A percentile compares a stretch with the other conserved stretches of the same genome.
Conservation (phyloP, 2,329 filamentous ascomycete species). For the Triangularia setosa region DNA sequence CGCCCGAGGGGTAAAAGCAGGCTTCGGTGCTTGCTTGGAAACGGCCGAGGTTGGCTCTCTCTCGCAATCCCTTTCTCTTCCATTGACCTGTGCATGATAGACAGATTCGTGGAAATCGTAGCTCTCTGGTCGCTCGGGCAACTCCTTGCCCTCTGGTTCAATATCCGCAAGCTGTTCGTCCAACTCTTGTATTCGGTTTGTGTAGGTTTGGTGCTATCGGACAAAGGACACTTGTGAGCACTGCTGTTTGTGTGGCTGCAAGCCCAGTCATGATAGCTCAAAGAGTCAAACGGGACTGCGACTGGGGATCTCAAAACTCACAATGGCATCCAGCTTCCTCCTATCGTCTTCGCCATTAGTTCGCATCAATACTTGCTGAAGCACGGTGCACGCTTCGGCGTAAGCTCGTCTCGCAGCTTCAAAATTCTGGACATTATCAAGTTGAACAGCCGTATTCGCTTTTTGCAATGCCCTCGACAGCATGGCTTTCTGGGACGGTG, state of each 20-base stretch:
- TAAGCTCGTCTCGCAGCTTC: slow-evolving; percentile 89
- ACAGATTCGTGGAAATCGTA: slow-evolving; percentile 44
- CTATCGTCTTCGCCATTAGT: slow-evolving; percentile 83
- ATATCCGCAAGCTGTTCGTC: slow-evolving; percentile 62
- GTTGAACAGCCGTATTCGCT: slow-evolving; percentile 88
- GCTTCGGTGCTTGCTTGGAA: slow-evolving; percentile 25
- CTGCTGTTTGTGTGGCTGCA: not conserved
- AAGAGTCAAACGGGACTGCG: not conserved
- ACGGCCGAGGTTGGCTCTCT: slow-evolving; percentile 23
- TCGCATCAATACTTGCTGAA: slow-evolving; percentile 82
- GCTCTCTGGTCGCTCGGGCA: slow-evolving; percentile 68
- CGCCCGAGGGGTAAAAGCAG: slow-evolving; percentile 19
- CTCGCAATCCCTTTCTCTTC: slow-evolving; percentile 35
- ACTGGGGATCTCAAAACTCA: slow-evolving; percentile 46
- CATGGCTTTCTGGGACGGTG: slow-evolving; percentile 88
- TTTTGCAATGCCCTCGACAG: slow-evolving; percentile 92
- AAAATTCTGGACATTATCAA: slow-evolving; percentile 95
- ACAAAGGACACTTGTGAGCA: slow-evolving; percentile 14
- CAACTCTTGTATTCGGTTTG: slow-evolving; percentile 82
- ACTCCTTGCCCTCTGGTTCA: slow-evolving; percentile 62
- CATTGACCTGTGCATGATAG: slow-evolving; percentile 13
- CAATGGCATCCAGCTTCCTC: slow-evolving; percentile 88
- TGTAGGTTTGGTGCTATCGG: slow-evolving; percentile 77
- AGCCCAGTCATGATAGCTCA: not conserved
- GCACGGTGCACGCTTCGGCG: slow-evolving; percentile 79